phyloP scores from a whole-genome alignment of 2,329 filamentous ascomycete genomes.

The Graphilbum sp. region DNA sequence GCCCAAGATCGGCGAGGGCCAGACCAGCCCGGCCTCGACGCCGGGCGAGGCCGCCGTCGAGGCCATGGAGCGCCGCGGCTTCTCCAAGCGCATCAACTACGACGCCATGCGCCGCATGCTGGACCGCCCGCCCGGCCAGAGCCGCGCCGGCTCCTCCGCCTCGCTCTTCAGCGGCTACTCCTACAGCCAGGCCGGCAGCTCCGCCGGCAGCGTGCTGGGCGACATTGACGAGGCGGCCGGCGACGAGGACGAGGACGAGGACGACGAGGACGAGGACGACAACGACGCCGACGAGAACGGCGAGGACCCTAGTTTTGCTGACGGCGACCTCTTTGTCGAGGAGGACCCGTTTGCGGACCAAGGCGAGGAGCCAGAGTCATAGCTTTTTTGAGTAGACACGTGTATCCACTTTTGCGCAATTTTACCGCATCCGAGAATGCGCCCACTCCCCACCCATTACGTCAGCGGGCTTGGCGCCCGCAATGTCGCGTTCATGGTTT shows the following conservation, averaged over 20 bases:
- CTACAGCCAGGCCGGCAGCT: slow-evolving; percentile 19
- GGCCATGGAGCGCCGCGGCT: slow-evolving; percentile 51
- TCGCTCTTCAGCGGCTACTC: slow-evolving; percentile 26
- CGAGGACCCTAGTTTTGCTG: too few relatives aligned
- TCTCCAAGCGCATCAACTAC: slow-evolving; percentile 64
- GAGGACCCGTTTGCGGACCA: too few relatives aligned
- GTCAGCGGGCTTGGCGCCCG: too few relatives aligned
- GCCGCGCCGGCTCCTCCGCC: slow-evolving; percentile 30
- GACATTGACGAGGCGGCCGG: slow-evolving; percentile 6
- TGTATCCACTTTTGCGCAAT: too few relatives aligned
- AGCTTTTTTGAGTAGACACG: too few relatives aligned
- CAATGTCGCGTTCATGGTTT: too few relatives aligned
- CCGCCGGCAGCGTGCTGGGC: slow-evolving; percentile 7
- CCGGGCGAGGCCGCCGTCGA: slow-evolving; percentile 55
- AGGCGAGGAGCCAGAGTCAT: too few relatives aligned
- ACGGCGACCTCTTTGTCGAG: too few relatives aligned
- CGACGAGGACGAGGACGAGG: not conserved
- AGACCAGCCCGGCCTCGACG: slow-evolving; percentile 47
- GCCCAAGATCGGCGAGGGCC: slow-evolving; percentile 47
- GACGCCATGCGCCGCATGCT: slow-evolving; percentile 44
- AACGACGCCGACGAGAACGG: too few relatives aligned
- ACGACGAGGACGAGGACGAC: slow-evolving; percentile 5
- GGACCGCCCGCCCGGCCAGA: slow-evolving; percentile 21
- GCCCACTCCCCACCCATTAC: too few relatives aligned
- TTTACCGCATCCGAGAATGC: too few relatives aligned